Base-by-base conservation (phyloP, 1,284 basidiomycete genomes). In the Melanopsichium pennsylvanicum region DNA sequence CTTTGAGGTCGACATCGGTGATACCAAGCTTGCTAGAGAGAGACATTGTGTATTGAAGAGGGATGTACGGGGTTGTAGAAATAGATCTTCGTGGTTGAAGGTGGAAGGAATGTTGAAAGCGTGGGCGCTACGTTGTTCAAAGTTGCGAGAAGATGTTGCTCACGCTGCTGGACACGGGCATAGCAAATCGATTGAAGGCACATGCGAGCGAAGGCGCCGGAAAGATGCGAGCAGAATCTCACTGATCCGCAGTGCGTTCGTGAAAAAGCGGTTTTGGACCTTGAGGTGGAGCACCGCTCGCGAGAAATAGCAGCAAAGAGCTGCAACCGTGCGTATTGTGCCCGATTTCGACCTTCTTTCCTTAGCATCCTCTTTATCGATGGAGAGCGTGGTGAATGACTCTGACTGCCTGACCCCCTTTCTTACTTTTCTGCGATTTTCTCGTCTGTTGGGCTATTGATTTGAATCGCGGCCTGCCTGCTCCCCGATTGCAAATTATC, bases 1-100 rank as follows among this genome's bases (percentile, higher is more conserved):
- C 90, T 79, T 88, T 88, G 85, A 97, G 89, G 77, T 90, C 88
- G 81, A 94, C 85, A 84, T 97, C 95, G 72, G 89, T 91, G 84
- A 98, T 93, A 71, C 71, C 67, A 50, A 77, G 74, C 75, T 80
- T 97, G 85, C 89, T 93, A 33, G 94, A 89, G 83, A 97, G 90
- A 71, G 94, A 97, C 94, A 96, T 97, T 83, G 83, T 86, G 76
- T 80, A 23, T 32, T 31, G 23, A 45, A n/a, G n/a, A n/a, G n/a
- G n/a, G n/a, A n/a, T n/a, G n/a, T n/a, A n/a, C n/a, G n/a, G n/a
- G n/a, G n/a, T n/a, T 26, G 22, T 1, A 32, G 25, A 21, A 7
- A 32, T 13, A 18, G 22, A 45, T 41, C n/a, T 25, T 27, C 38
- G 19, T 42, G 29, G 27, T 47, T n/a, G 13, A 38, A 35, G 42